A percentile compares a stretch with the other conserved stretches of the same genome.
Evolutionary conservation across 176 grass and related monocot genomes (phyloP).

Genomic region (Tuctoria greenei): DNA sequence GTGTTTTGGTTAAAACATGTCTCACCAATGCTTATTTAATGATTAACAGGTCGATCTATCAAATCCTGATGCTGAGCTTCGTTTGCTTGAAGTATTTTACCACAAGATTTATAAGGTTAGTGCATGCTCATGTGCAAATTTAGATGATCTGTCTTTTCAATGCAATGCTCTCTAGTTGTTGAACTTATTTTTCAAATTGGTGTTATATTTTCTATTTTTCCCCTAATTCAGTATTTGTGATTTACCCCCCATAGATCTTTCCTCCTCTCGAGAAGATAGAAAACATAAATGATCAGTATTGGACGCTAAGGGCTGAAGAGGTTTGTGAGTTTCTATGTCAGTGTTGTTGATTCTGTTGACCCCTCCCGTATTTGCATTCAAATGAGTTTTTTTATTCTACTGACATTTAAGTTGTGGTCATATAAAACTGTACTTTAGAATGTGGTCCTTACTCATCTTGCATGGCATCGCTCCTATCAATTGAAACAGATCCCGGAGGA

Average conservation of each 20-base stretch:
- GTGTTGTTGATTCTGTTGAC: constrained; percentile 19
- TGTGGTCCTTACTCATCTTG: constrained; percentile 1
- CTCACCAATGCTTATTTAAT: constrained; percentile 34
- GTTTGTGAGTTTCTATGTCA: constrained; percentile 37
- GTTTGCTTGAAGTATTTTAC: constrained; percentile 96
- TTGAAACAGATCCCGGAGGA: constrained; percentile 75
- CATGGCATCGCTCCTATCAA: constrained; percentile 21
- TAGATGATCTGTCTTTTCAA: not conserved
- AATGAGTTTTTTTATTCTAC: not conserved
- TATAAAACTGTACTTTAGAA: not conserved
- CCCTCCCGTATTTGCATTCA: not conserved
- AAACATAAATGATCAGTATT: constrained; percentile 93
- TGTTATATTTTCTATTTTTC: not conserved
- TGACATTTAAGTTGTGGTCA: not conserved
- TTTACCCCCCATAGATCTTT: constrained; percentile 53
- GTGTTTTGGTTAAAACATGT: not conserved
- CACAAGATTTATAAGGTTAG: constrained; percentile 96
- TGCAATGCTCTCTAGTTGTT: not conserved
- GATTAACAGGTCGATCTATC: constrained; percentile 84
- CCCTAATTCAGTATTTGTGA: constrained; percentile 26
- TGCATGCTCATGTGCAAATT: constrained; percentile 19
- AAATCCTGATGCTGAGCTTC: constrained; percentile 79
- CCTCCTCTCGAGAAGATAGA: constrained; percentile 75
- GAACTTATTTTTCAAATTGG: not conserved
- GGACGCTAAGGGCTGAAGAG: constrained; percentile 82